A percentile compares a stretch with the other conserved stretches of the same genome.
Evolutionary conservation across 2,329 filamentous ascomycete genomes (phyloP).

Genomic region (Pyricularia grisea): DNA sequence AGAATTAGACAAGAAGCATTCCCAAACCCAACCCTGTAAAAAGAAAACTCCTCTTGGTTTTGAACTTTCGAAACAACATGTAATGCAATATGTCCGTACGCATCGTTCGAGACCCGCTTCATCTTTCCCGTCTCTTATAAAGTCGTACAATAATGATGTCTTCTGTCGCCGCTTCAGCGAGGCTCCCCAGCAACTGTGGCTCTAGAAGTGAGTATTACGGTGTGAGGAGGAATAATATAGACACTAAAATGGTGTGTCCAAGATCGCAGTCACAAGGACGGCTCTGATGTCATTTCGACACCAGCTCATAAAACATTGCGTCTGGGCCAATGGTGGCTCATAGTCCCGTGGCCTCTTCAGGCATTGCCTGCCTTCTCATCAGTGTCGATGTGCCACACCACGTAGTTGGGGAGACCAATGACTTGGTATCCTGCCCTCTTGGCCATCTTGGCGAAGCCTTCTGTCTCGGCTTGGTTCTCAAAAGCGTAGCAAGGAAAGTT

Average conservation of each 20-base stretch:
- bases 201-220: neutral
- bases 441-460: constrained; percentile 98
- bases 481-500: constrained; percentile 97
- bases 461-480: constrained; percentile 97
- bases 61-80: constrained; percentile 4
- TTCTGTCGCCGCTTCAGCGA: neutral
- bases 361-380: constrained; percentile 84
- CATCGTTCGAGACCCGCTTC: neutral
- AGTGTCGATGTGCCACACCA: constrained; percentile 98
- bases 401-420: constrained; percentile 87
- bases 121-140: neutral
- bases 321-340: neutral
- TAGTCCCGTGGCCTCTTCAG: constrained; percentile 18
- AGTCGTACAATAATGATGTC: constrained; percentile 5
- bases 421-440: constrained; percentile 92
- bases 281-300: neutral
- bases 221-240: neutral
- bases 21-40: constrained; percentile 3
- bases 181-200: neutral
- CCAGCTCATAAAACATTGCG: neutral
- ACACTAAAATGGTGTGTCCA: neutral
- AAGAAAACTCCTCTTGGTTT: constrained; percentile 2
- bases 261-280: neutral
- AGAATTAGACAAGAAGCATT: neutral
- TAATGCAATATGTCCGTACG: constrained; percentile 5